These are phyloP conservation scores for Nicotiana noctiflora DNA, from an alignment of 257 asterid genomes.

Conservation along the genomic window DNA sequence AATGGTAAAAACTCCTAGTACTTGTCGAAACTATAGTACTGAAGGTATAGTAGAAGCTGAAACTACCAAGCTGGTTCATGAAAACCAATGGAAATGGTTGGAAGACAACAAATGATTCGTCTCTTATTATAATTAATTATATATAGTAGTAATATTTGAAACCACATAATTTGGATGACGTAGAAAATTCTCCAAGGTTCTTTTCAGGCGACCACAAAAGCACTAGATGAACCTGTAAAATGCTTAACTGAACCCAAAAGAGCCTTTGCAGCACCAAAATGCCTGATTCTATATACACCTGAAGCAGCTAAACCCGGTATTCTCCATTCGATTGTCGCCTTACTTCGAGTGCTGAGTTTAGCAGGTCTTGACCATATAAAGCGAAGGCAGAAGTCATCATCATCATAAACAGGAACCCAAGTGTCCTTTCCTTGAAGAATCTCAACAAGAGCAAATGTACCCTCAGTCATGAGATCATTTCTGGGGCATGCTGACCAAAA, in stretches of 20 bases:
- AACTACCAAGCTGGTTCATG: too few species aligned
- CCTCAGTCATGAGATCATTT: slow-evolving; percentile 95
- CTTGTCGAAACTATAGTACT: too few species aligned
- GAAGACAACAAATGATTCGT: too few species aligned
- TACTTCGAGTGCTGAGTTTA: slow-evolving; percentile 66
- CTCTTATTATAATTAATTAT: too few species aligned
- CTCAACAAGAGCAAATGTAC: slow-evolving; percentile 92
- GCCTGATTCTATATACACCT: slow-evolving; percentile 78
- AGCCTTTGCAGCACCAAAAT: slow-evolving; percentile 86
- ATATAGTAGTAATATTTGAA: not conserved
- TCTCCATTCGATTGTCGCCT: slow-evolving; percentile 73
- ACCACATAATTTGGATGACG: not conserved
- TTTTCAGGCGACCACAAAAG: slow-evolving; percentile 46
- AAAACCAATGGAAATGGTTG: too few species aligned
- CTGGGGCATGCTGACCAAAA: slow-evolving; percentile 93
- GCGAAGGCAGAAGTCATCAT: slow-evolving; percentile 80
- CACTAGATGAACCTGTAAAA: slow-evolving; percentile 84
- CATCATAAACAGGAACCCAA: slow-evolving; percentile 84
- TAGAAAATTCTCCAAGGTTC: not conserved
- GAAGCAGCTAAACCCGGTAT: slow-evolving; percentile 62
- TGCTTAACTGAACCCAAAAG: slow-evolving; percentile 66
- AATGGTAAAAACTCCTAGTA: too few species aligned
- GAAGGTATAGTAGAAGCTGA: too few species aligned
- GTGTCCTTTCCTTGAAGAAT: slow-evolving; percentile 51
- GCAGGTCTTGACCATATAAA: slow-evolving; percentile 86